Percentiles rank a stretch among this genome's conserved stretches.
phyloP scores from a whole-genome alignment of 2,329 filamentous ascomycete genomes.

The Lachnellula willkommii region DNA sequence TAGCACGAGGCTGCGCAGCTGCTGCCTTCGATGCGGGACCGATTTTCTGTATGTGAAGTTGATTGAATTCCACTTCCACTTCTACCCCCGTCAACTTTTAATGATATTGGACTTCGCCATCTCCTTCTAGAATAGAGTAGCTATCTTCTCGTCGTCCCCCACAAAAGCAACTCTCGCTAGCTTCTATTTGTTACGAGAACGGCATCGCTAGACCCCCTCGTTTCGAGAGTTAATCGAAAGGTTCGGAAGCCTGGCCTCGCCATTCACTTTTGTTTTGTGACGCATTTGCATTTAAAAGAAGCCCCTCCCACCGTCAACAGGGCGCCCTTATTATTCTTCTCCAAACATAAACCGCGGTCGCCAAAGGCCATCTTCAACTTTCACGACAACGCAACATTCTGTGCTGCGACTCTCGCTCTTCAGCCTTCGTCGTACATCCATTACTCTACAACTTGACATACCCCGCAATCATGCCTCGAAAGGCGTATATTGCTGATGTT shows the following conservation, averaged over 20 bases:
- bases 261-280: background rate
- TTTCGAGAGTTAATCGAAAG: background rate
- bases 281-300: background rate
- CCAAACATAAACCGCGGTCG: background rate
- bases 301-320: too few species aligned
- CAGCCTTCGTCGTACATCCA: background rate
- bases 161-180: background rate
- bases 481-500: conserved; percentile 58
- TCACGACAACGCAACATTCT: background rate
- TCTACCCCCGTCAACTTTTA: background rate
- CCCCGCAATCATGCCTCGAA: conserved; percentile 55
- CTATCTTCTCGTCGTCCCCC: background rate
- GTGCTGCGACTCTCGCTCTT: background rate
- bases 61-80: background rate
- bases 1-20: background rate
- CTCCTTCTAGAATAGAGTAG: background rate
- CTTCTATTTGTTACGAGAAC: too few species aligned
- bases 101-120: background rate
- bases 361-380: background rate
- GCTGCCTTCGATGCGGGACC: background rate
- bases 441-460: background rate
- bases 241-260: background rate
- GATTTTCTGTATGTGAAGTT: background rate
- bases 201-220: background rate
- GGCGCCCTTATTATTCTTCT: background rate